Percentiles rank a stretch among this genome's conserved stretches.
phyloP scores from a whole-genome alignment of 2,329 filamentous ascomycete species.

The Rachicladosporium sp. region DNA sequence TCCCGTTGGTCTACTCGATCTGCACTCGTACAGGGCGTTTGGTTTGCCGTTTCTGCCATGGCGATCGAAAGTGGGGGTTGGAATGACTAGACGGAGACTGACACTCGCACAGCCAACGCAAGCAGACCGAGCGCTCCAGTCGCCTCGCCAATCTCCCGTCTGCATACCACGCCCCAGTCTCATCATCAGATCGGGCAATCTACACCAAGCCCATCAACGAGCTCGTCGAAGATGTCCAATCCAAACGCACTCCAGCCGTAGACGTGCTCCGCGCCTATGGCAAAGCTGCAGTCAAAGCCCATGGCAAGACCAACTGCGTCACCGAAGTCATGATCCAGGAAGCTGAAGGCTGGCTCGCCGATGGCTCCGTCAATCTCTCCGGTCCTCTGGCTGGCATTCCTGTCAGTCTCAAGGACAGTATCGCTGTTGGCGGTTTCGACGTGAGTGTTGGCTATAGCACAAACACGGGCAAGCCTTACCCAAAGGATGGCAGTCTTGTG shows the following conservation, averaged over 20 bases:
- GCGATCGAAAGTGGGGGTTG: neutral
- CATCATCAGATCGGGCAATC: conserved; percentile 51
- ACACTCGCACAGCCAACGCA: conserved; percentile 48
- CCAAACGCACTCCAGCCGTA: conserved; percentile 50
- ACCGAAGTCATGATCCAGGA: conserved; percentile 75
- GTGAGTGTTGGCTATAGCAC: conserved; percentile 67
- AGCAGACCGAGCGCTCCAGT: conserved; percentile 61
- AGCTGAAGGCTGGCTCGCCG: conserved; percentile 58
- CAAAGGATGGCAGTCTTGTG: conserved; percentile 59
- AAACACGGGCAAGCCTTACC: conserved; percentile 54
- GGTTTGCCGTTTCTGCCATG: no score
- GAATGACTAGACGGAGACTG: neutral
- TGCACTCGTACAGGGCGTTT: no score
- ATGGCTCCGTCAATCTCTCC: conserved; percentile 53
- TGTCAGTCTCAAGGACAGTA: conserved; percentile 64
- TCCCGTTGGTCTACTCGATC: no score
- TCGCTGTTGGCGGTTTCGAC: conserved; percentile 74
- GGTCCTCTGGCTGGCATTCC: conserved; percentile 81
- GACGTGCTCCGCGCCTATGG: conserved; percentile 76
- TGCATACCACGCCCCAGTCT: conserved; percentile 54
- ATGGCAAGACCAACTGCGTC: conserved; percentile 76
- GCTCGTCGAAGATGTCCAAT: conserved; percentile 66
- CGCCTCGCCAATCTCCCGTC: conserved; percentile 56
- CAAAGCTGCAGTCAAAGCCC: conserved; percentile 73
- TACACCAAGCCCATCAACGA: conserved; percentile 63